Evolutionary conservation across 768 basidiomycete genomes (phyloP), one percentile per base, ranked within the genome.

Genomic region (Myochromella boudieri): DNA sequence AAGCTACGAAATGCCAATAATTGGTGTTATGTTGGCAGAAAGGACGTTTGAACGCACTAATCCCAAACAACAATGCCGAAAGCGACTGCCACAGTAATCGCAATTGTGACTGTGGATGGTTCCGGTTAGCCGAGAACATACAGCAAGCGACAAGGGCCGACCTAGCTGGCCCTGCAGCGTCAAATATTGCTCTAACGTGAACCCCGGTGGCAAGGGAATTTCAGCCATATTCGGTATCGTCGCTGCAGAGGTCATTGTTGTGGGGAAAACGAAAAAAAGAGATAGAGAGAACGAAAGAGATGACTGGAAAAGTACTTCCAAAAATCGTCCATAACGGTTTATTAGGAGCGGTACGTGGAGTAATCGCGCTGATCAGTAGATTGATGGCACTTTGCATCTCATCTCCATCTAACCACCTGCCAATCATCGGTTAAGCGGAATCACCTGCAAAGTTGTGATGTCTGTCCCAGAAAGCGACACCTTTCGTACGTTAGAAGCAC

Each of bases 41-140:
- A 37, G 14, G 11, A 48, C 20, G 18, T 6, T 3, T 12, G 20
- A 15, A 53, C 66, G 31, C 24, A 66, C 64, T 64, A 64, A 36
- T 68, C 66, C 63, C 66, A 68, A 6, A 60, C 43, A n/a, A 66
- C 55, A n/a, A 65, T 46, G 7, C 54, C 63, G 29, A 66, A 59
- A 11, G 61, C 66, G 28, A 63, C 60, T 2, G 59, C 62, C 33
- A 61, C 61, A 32, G 57, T 60, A 21, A 68, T 57, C 33, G 50
- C 51, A 12, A 57, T 52, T 9, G 53, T 52, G 33, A 57, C 56
- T 57, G 32, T 29, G 5, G 42, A 18, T 12, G 41, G 29, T 43
- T 4, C 10, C n/a, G 37, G 38, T 14, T 32, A 41, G 4, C 17
- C 1, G 22, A 17, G 18, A 33, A 36, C 26, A 12, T 20, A 33